Conservation (phyloP, 257 asterid species). For the Cinchona pubescens region DNA sequence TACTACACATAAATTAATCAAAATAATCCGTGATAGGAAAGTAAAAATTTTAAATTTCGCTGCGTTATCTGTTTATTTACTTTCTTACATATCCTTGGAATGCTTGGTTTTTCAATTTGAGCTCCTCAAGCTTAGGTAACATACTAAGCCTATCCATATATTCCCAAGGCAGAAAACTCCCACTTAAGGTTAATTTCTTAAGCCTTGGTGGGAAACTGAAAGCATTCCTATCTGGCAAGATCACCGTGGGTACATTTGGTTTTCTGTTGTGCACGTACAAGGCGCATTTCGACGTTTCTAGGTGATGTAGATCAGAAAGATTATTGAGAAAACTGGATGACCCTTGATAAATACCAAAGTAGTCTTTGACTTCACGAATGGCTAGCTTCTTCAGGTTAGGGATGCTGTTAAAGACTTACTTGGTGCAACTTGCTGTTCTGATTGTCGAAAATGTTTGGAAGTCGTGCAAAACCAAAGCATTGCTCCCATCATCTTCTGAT, state of each 20-base stretch:
- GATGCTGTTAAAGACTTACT: background rate
- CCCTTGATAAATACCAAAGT: background rate
- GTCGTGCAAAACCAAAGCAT: background rate
- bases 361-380: background rate
- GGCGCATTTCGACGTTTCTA: background rate
- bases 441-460: background rate
- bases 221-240: too few relatives aligned
- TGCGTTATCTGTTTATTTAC: too few relatives aligned
- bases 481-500: background rate
- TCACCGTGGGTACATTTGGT: too few relatives aligned
- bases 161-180: constrained; percentile 15
- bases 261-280: too few relatives aligned
- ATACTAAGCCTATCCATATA: constrained; percentile 5
- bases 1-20: too few relatives aligned
- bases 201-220: too few relatives aligned
- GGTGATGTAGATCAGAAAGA: background rate
- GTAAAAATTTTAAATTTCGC: too few relatives aligned
- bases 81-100: constrained; percentile 18
- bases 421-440: background rate
- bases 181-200: too few relatives aligned
- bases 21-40: too few relatives aligned
- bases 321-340: background rate
- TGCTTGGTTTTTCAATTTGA: constrained; percentile 17
- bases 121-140: constrained; percentile 22
- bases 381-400: background rate